Conservation (phyloP, 176 grass and related monocot species). For the Elymus sibiricus region DNA sequence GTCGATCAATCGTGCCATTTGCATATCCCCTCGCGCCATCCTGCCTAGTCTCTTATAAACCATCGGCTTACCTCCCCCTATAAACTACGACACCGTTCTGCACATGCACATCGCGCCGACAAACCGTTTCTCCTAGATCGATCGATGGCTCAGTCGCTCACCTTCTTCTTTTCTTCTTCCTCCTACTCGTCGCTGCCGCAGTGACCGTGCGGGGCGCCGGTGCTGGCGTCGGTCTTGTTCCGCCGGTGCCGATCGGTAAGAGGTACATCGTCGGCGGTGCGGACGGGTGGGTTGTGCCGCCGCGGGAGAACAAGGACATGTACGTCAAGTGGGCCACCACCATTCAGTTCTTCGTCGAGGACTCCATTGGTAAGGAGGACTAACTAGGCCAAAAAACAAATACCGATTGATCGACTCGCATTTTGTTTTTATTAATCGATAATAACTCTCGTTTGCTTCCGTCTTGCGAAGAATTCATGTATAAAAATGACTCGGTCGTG, state of each 20-base stretch:
- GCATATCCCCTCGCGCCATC: no score
- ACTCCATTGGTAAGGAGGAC: slow-evolving; percentile 41
- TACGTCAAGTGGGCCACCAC: slow-evolving; percentile 49
- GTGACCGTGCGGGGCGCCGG: neutral
- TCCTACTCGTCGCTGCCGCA: neutral
- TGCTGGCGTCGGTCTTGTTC: neutral
- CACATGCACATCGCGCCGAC: no score
- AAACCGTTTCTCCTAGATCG: neutral
- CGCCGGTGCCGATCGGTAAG: neutral
- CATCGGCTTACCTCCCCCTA: no score
- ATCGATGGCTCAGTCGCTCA: neutral
- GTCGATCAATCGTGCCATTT: no score
- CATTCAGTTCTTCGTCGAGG: slow-evolving; percentile 40
- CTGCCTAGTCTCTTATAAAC: no score
- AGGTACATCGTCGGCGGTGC: slow-evolving; percentile 43
- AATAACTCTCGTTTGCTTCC: neutral
- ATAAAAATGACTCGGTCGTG: slow-evolving; percentile 58
- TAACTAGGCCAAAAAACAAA: neutral
- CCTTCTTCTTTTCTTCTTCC: no score
- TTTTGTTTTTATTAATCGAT: neutral
- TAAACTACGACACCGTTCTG: no score
- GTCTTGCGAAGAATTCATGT: slow-evolving; percentile 41
- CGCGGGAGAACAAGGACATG: slow-evolving; percentile 19
- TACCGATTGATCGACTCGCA: neutral
- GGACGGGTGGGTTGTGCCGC: slow-evolving; percentile 37